phyloP scores from a whole-genome alignment of 139 green algal species.

The Chlorella sp. region DNA sequence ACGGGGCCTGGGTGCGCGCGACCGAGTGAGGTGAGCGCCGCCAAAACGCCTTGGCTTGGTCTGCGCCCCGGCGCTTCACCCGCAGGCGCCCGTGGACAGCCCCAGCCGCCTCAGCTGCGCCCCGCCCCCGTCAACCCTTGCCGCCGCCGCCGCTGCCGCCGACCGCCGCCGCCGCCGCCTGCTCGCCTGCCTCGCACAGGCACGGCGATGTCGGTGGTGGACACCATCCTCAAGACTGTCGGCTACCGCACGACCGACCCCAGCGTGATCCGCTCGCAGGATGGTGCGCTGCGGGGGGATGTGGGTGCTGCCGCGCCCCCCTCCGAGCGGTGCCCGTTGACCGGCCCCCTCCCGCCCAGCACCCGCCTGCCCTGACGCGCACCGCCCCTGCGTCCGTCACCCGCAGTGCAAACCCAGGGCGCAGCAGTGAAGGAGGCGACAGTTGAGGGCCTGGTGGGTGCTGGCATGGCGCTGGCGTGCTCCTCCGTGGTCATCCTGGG shows the following conservation, averaged over 20 bases:
- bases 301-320: too few relatives aligned
- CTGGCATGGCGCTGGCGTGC: constrained; percentile 5
- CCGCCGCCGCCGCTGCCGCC: too few relatives aligned
- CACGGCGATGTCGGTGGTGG: background rate
- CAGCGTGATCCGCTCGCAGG: background rate
- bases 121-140: too few relatives aligned
- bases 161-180: too few relatives aligned
- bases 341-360: background rate
- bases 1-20: too few relatives aligned
- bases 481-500: constrained; percentile 36
- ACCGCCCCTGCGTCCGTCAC: too few relatives aligned
- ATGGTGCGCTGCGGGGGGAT: background rate
- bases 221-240: background rate
- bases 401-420: background rate
- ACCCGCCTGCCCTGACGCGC: background rate
- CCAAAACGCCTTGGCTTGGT: too few relatives aligned
- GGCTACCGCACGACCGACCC: background rate
- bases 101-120: too few relatives aligned
- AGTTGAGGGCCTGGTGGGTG: constrained; percentile 17
- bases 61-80: too few relatives aligned
- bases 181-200: too few relatives aligned
- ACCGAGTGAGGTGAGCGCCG: too few relatives aligned
- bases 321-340: background rate
- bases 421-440: constrained; percentile 5
- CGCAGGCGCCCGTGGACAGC: too few relatives aligned